Evolutionary conservation across 306 rosid genomes (phyloP).

Genomic region (Gleditsia sinensis): DNA sequence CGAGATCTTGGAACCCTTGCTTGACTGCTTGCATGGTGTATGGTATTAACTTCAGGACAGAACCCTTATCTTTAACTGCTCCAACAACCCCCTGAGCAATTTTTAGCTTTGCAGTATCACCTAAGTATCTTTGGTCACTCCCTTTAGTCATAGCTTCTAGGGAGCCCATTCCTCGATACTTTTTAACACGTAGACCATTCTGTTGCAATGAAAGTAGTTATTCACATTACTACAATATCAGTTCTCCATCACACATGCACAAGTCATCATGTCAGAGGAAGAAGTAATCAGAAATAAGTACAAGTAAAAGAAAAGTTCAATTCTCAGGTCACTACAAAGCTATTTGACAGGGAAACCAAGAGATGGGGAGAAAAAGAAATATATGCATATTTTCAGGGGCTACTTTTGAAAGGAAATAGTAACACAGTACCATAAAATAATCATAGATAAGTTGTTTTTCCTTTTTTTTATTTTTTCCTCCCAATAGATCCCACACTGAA

Average conservation of each 20-base stretch:
- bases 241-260: constrained; percentile 6
- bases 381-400: not conserved
- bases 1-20: constrained; percentile 98
- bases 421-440: no score
- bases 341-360: not conserved
- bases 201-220: constrained; percentile 37
- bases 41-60: constrained; percentile 84
- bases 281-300: not conserved
- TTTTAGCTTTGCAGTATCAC: constrained; percentile 84
- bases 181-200: constrained; percentile 81
- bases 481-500: no score
- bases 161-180: constrained; percentile 95
- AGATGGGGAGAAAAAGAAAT: not conserved
- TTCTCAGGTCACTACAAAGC: not conserved
- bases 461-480: no score
- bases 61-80: constrained; percentile 91
- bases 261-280: not conserved
- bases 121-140: constrained; percentile 85
- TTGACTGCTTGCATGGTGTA: constrained; percentile 95
- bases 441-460: no score
- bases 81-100: constrained; percentile 98
- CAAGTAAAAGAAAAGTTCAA: constrained; percentile 14
- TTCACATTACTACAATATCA: constrained; percentile 20
- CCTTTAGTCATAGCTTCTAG: constrained; percentile 99
- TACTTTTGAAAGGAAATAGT: no score